Evolutionary conservation across 345 rosid species (phyloP), one percentile per base, ranked within the genome.

Genomic region (Xanthoceras sorbifolium): DNA sequence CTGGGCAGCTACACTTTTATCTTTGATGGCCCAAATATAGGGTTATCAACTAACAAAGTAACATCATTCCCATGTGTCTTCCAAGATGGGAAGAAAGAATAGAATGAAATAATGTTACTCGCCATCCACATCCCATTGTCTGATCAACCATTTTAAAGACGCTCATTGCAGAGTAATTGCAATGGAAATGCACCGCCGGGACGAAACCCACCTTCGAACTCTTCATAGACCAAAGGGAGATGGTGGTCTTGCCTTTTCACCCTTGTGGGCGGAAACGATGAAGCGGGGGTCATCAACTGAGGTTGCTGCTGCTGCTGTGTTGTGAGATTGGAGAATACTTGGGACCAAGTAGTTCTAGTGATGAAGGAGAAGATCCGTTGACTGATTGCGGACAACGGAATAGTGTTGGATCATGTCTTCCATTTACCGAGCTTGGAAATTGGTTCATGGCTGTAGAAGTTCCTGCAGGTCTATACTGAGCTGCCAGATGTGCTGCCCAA

Each of bases 161-260:
- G 83, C 57, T 89, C 88, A 18, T 88, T 85, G 84, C 91, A 94
- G 66, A 87, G 93, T 62, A 87, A 66, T 61, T 88, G 95, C 89
- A 88, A 84, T 3, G 92, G 86, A 63, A 82, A 70, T 62, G 90
- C 75, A 55, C 87, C 64, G 26, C 85, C 80, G 0, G 88, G 76
- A 12, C 75, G 78, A 67, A 88, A 77, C 46, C 78, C 84, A 17
- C 77, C 76, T 7, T 25, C 79, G 5, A 68, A 67, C 75, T 85
- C 91, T 72, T 88, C 91, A 64, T 59, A 81, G 28, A 79, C 73
- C 31, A 83, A 76, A 46, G 87, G 85, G 72, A 84, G 84, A 77
- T 76, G 86, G 67, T 77, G 87, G 68, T 84, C 97, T 74, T 85
- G 90, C 77, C 83, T 89, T 68, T 84, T 90, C 65, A 76, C 73